phyloP scores from a whole-genome alignment of 2,329 filamentous ascomycete species.

The Monosporascus ibericus region DNA sequence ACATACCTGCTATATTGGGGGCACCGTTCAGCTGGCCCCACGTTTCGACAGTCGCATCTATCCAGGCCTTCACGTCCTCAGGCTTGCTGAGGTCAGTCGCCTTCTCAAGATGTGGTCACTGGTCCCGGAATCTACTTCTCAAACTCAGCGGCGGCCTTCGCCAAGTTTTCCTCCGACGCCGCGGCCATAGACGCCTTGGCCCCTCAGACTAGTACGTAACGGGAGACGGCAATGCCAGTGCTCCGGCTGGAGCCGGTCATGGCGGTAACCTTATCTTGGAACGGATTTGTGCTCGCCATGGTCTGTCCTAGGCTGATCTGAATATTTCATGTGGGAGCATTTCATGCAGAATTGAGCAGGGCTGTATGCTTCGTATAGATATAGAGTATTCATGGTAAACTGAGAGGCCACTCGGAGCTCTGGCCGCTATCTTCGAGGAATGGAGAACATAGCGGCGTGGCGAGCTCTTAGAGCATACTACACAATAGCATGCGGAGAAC shows the following conservation, averaged over 20 bases:
- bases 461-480: no score
- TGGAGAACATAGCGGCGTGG: no score
- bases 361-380: no score
- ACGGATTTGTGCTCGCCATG: not conserved
- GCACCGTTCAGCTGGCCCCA: constrained; percentile 25
- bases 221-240: constrained; percentile 6
- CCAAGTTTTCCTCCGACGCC: constrained; percentile 20
- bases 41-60: constrained; percentile 21
- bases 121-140: constrained; percentile 16
- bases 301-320: not conserved
- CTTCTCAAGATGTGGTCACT: constrained; percentile 1
- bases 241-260: constrained; percentile 6
- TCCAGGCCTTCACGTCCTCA: constrained; percentile 26
- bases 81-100: constrained; percentile 24
- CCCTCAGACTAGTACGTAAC: constrained; percentile 15
- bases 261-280: constrained; percentile 7
- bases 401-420: no score
- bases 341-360: no score
- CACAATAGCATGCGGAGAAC: no score
- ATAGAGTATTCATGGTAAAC: no score
- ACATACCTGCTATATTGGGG: constrained; percentile 29
- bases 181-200: constrained; percentile 25
- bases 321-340: no score
- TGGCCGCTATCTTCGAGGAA: no score
- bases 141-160: constrained; percentile 17